These are phyloP conservation scores for Aspergillus biplanus DNA, from an alignment of 495 filamentous ascomycete species.

Conservation along the genomic window DNA sequence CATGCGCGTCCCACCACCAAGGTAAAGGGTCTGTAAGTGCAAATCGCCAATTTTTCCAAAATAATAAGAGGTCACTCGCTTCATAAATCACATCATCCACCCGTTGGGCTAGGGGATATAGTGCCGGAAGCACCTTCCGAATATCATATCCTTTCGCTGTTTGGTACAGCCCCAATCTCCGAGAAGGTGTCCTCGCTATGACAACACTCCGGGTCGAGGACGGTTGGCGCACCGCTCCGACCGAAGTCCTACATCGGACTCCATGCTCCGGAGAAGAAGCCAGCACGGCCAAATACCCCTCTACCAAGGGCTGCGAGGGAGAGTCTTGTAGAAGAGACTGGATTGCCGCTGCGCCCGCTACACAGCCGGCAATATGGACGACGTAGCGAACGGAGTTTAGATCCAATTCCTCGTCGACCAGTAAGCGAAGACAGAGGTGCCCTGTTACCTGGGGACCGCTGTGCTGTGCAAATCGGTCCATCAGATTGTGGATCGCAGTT, in stretches of 20 bases:
- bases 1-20: conserved; percentile 53
- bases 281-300: conserved; percentile 44
- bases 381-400: conserved; percentile 42
- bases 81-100: conserved; percentile 16
- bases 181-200: background rate
- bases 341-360: conserved; percentile 37
- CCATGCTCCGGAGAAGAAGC: conserved; percentile 15
- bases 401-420: conserved; percentile 56
- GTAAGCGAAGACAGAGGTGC: conserved; percentile 69
- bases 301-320: conserved; percentile 24
- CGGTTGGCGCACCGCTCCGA: background rate
- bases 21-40: conserved; percentile 43
- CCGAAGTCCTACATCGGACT: background rate
- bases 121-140: conserved; percentile 8
- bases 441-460: conserved; percentile 60
- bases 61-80: conserved; percentile 25
- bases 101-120: conserved; percentile 22
- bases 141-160: conserved; percentile 9
- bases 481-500: conserved; percentile 64
- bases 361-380: conserved; percentile 44
- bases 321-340: conserved; percentile 32
- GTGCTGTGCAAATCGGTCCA: conserved; percentile 55
- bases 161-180: conserved; percentile 17
- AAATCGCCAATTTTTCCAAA: conserved; percentile 43
- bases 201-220: conserved; percentile 3